These are phyloP conservation scores for Tuber aestivum DNA, from an alignment of 495 filamentous ascomycete species.

Conservation along the genomic window DNA sequence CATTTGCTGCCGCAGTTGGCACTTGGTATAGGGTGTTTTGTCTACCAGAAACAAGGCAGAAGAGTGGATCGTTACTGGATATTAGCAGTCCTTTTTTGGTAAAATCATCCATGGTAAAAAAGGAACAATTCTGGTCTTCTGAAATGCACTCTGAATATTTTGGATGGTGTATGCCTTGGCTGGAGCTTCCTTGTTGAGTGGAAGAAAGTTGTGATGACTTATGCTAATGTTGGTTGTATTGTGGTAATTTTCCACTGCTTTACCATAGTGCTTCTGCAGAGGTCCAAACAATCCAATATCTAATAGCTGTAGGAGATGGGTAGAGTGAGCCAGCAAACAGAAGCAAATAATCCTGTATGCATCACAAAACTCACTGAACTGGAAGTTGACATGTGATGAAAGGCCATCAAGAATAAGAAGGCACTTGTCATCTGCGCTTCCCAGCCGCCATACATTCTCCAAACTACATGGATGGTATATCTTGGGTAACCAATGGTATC, in stretches of 20 bases:
- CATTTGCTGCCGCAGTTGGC: background rate
- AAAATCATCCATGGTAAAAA: background rate
- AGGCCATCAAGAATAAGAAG: background rate
- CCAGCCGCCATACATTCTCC: background rate
- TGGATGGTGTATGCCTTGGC: rapidly evolving
- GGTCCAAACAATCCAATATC: background rate
- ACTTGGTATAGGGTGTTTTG: background rate
- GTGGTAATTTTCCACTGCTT: too few species aligned
- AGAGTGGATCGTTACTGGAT: too few species aligned
- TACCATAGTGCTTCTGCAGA: background rate
- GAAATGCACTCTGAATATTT: background rate
- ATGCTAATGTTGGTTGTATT: background rate
- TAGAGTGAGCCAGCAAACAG: too few species aligned
- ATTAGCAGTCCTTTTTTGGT: too few species aligned
- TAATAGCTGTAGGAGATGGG: background rate
- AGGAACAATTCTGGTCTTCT: background rate
- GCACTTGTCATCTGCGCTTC: background rate
- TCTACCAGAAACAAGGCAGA: too few species aligned
- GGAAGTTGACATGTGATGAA: background rate
- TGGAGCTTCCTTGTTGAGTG: background rate
- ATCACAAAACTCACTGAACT: background rate
- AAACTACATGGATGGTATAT: slow-evolving; percentile 5
- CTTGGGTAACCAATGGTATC: slow-evolving; percentile 7
- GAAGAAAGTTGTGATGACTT: background rate
- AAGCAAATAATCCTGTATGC: background rate